Base-by-base conservation (phyloP, 192 early-diverging fungal genomes). In the Linnemannia exigua region DNA sequence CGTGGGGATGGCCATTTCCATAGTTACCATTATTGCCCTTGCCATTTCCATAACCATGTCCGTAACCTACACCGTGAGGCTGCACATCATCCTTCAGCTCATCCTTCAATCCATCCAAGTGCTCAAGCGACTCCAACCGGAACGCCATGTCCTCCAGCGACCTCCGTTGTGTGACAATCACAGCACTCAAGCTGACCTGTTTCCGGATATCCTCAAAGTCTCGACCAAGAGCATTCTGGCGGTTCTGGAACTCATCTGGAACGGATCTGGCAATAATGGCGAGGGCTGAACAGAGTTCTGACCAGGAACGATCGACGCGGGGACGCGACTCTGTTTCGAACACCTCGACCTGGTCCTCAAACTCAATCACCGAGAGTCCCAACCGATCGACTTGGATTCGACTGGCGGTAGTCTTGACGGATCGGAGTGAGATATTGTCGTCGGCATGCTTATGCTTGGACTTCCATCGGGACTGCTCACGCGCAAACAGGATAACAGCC, bases 281-380 rank as follows among this genome's bases (percentile, higher is more conserved):
- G 5, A 86, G 44, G 9, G 84, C 73, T 5, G 74, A 76, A 51
- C 84, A 86, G 15, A 86, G 70, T 6, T 86, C 84, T 12, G 77
- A 70, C 84, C 84, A 86, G 16, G 84, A 74, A 41, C 69, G 79
- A 41, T 76, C 72, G 9, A 86, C 84, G 7, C 70, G 12, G 2
- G 84, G 84, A 3, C 84, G 77, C 7, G 84, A 86, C 75, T 86
- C 84, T 44, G 74, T 79, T 75, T 86, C 84, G 33, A 80, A 86
- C 9, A 73, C 73, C 75, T 80, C 84, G 3, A 86, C 84, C 48
- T 79, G 52, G 15, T 86, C 74, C 44, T 86, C 84, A 74, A 86
- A 86, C 66, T 86, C 78, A 28, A 86, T 67, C 35, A 86, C 78
- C 1, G 84, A 86, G 19, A 74, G 35, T 9, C 84, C 84, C n/a